Evolutionary conservation across 495 filamentous ascomycete genomes (phyloP), one percentile per base, ranked within the genome.

Genomic region (Hyaloscypha finlandica): DNA sequence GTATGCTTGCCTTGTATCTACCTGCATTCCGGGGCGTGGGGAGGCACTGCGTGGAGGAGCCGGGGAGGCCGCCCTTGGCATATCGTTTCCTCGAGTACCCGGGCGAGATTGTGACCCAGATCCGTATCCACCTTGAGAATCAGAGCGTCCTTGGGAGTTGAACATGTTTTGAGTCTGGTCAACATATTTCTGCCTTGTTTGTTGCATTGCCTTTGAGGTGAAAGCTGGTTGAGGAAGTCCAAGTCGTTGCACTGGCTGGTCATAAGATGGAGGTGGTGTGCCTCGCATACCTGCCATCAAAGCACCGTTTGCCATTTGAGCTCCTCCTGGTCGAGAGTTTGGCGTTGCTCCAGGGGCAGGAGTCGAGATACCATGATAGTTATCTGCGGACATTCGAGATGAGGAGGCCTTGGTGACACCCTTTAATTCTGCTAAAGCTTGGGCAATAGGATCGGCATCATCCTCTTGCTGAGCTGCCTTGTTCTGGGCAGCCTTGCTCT

Each of bases 371-470:
- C 96, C 96, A 73, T 95, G 92, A 76, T 96, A 97, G 68, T 90
- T 86, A 74, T 99, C 96, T 52, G 94, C 96, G 14, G 95, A 97
- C 52, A 96, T 87, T 19, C 96, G 85, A n/a, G 80, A 80, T 19
- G 87, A 86, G 9, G 90, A 85, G 63, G 90, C 88, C 76, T 94
- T 96, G 0, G 78, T 82, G 16, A 92, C 89, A 0, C 90, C 92
- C 79, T 97, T 97, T 32, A 99, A 81, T 71, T 97, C 96, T 22
- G 92, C 94, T 5, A 99, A 81, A 14, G 96, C 96, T 61, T 92
- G 84, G 5, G 93, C 96, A 73, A 99, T 97, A 0, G 96, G 95
- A 73, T 99, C 95, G 30, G 86, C 71, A 19, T 89, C 87, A 45
- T 85, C 82, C 42, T 81, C 79, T 55, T 68, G 69, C 51, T 86